These are phyloP conservation scores for Monocercomonoides exilis DNA, from an alignment of 78 protist genomes.

Conservation along the genomic window DNA sequence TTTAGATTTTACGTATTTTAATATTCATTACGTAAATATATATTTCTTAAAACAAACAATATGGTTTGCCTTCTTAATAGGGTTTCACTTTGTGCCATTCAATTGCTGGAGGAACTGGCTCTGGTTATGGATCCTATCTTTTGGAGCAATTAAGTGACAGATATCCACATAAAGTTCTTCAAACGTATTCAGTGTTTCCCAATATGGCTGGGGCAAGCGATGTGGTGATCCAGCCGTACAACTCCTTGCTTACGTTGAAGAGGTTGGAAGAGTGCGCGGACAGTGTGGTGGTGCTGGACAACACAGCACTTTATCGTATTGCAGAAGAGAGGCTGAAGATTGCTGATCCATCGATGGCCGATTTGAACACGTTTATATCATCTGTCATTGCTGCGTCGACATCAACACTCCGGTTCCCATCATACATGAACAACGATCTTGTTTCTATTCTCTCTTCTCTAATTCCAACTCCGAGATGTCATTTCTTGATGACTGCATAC, in stretches of 20 bases:
- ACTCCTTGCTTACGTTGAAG: slow-evolving; percentile 84
- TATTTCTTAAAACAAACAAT: too few relatives aligned
- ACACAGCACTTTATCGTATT: slow-evolving; percentile 88
- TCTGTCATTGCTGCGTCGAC: background rate
- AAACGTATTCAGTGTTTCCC: slow-evolving; percentile 95
- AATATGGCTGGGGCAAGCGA: slow-evolving; percentile 48
- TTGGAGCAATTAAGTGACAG: slow-evolving; percentile 84
- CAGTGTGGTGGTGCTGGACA: slow-evolving; percentile 88
- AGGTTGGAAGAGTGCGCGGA: slow-evolving; percentile 85
- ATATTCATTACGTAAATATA: background rate
- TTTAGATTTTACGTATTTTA: background rate
- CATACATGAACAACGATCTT: slow-evolving; percentile 42
- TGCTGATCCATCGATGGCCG: slow-evolving; percentile 58
- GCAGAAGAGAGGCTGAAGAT: slow-evolving; percentile 73
- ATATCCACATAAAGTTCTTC: slow-evolving; percentile 90
- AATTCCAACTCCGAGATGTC: slow-evolving; percentile 98
- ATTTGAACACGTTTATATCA: slow-evolving; percentile 58
- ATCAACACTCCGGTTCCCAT: slow-evolving; percentile 80
- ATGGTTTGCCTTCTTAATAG: slow-evolving; percentile 25
- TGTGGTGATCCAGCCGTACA: slow-evolving; percentile 96
- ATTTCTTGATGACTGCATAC: slow-evolving; percentile 96
- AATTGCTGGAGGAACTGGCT: slow-evolving; percentile 98
- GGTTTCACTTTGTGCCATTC: slow-evolving; percentile 90
- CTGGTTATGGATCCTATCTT: slow-evolving; percentile 89
- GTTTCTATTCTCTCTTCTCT: slow-evolving; percentile 56